phyloP scores from a whole-genome alignment of 2,329 filamentous ascomycete species.

The Fusarium euwallaceae region DNA sequence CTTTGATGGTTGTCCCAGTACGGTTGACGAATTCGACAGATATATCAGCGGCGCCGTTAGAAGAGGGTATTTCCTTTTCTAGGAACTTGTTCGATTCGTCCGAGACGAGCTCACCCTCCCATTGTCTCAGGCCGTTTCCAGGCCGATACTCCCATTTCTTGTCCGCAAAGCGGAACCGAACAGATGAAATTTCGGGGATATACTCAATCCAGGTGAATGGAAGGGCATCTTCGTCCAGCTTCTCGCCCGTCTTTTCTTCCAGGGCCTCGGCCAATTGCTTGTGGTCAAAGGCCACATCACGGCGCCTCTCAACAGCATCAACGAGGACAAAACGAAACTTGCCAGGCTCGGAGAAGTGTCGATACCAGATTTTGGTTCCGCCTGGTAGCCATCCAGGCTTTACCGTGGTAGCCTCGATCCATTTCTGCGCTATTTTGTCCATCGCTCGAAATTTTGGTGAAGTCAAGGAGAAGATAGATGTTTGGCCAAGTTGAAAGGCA shows the following conservation, averaged over 20 bases:
- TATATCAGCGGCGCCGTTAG: conserved; percentile 10
- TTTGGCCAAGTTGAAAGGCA: neutral
- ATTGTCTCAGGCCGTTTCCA: conserved; percentile 30
- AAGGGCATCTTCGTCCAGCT: conserved; percentile 21
- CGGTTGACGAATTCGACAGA: conserved; percentile 45
- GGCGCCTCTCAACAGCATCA: conserved; percentile 24
- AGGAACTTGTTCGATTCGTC: conserved; percentile 15
- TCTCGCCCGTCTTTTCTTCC: conserved; percentile 11
- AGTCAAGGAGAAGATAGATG: neutral
- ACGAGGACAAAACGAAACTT: conserved; percentile 43
- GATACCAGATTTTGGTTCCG: conserved; percentile 46
- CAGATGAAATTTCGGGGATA: conserved; percentile 11
- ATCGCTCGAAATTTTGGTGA: neutral
- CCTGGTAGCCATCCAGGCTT: conserved; percentile 41
- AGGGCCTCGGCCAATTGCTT: conserved; percentile 35
- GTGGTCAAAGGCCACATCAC: conserved; percentile 42
- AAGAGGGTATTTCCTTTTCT: conserved; percentile 39
- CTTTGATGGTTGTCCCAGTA: conserved; percentile 29
- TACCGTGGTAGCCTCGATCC: conserved; percentile 26
- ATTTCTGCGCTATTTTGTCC: conserved; percentile 10
- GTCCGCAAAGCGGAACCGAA: conserved; percentile 35
- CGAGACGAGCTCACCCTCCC: conserved; percentile 30
- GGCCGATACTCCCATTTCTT: conserved; percentile 39
- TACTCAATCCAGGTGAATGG: conserved; percentile 45
- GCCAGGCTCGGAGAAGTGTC: conserved; percentile 8